Conservation (phyloP, 2,329 filamentous ascomycete genomes). For the Pseudocercospora macadamiae region DNA sequence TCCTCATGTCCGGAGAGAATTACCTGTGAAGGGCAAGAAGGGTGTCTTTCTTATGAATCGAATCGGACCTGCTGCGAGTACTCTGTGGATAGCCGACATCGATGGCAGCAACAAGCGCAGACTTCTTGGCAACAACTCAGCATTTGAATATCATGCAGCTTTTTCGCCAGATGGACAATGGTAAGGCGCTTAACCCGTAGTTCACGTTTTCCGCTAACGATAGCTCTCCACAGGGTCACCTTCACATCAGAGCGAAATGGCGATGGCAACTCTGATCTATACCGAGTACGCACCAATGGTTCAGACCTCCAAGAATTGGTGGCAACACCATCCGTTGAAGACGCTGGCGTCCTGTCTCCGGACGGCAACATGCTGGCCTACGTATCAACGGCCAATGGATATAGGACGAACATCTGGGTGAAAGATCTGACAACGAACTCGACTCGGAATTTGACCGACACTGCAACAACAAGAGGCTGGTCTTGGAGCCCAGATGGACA, state of each 20-base stretch:
- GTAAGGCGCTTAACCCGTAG: background rate
- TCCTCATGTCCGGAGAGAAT: background rate
- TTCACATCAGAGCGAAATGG: conserved; percentile 21
- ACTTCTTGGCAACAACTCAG: conserved; percentile 16
- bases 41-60: conserved; percentile 19
- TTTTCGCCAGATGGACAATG: conserved; percentile 18
- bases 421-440: conserved; percentile 15
- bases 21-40: conserved; percentile 15
- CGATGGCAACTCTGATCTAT: conserved; percentile 19
- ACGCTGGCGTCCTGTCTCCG: conserved; percentile 19
- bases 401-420: conserved; percentile 19
- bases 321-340: conserved; percentile 17
- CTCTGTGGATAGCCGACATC: conserved; percentile 16
- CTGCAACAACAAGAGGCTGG: conserved; percentile 1
- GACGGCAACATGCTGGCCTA: conserved; percentile 20
- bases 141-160: conserved; percentile 12
- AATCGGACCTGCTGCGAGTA: conserved; percentile 13
- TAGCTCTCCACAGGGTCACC: background rate
- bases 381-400: conserved; percentile 18
- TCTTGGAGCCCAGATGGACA: conserved; percentile 10
- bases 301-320: conserved; percentile 15
- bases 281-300: conserved; percentile 14
- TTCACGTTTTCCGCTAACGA: background rate
- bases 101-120: conserved; percentile 12
- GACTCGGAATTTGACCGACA: conserved; percentile 14